Evolutionary conservation across 768 basidiomycete species (phyloP).

Genomic region (Lentinula boryana): DNA sequence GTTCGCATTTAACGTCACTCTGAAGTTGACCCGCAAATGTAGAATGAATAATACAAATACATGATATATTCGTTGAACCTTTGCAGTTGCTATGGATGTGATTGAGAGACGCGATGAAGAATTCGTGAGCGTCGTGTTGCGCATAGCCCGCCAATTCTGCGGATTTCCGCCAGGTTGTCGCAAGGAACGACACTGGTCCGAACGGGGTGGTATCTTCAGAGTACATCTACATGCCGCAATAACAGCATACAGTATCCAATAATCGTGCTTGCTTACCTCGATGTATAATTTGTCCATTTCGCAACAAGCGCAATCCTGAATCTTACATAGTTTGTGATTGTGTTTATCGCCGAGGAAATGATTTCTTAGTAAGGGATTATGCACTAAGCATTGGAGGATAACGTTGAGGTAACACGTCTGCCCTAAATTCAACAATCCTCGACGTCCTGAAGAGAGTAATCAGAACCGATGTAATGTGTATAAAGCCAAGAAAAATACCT

Average conservation of each 20-base stretch:
- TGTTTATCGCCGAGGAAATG: constrained; percentile 92
- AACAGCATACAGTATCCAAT: not conserved
- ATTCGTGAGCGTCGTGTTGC: constrained; percentile 93
- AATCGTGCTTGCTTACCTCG: constrained; percentile 36
- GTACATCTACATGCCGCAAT: constrained; percentile 35
- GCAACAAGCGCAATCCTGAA: constrained; percentile 77
- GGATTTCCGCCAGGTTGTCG: constrained; percentile 77
- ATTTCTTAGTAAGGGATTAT: constrained; percentile 85
- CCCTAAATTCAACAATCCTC: constrained; percentile 82
- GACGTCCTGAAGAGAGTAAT: constrained; percentile 47
- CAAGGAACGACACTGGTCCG: constrained; percentile 79
- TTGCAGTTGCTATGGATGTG: constrained; percentile 79
- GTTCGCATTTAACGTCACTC: constrained; percentile 85
- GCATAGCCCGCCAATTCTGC: constrained; percentile 85
- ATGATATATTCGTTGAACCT: constrained; percentile 69
- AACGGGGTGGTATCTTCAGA: constrained; percentile 55
- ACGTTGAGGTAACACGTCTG: constrained; percentile 95
- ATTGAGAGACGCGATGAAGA: constrained; percentile 78
- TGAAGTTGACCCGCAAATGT: constrained; percentile 85
- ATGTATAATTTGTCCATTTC: constrained; percentile 88
- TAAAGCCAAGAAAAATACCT: constrained; percentile 35
- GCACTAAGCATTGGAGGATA: constrained; percentile 81
- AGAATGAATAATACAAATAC: constrained; percentile 88
- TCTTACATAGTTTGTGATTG: constrained; percentile 64
- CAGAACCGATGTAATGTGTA: not conserved